Conservation (phyloP, 345 rosid species). For the Syzygium oleosum region DNA sequence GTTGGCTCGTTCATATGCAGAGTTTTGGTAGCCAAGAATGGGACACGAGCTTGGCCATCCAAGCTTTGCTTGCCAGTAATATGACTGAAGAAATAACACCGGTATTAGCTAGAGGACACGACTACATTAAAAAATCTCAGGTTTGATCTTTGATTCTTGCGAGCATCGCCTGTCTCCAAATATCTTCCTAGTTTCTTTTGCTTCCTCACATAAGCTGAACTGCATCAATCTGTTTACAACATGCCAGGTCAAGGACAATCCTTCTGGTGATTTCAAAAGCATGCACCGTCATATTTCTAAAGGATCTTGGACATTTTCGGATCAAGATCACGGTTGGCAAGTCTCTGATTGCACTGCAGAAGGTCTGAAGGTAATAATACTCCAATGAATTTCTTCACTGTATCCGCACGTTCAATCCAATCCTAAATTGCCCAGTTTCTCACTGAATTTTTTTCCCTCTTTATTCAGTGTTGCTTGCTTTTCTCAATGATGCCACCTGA, state of each 20-base stretch:
- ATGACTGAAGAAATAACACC: conserved; percentile 21
- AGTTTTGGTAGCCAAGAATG: conserved; percentile 56
- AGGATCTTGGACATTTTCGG: conserved; percentile 43
- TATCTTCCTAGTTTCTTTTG: background rate
- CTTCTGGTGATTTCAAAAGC: conserved; percentile 25
- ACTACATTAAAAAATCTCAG: conserved; percentile 43
- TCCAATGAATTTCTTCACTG: background rate
- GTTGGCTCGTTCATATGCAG: conserved; percentile 5
- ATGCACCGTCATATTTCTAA: conserved; percentile 39
- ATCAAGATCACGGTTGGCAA: conserved; percentile 46
- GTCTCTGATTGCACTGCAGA: conserved; percentile 41
- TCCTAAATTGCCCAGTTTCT: background rate
- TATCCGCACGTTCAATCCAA: background rate
- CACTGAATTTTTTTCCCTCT: background rate
- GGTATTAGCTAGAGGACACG: conserved; percentile 19
- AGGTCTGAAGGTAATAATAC: conserved; percentile 18
- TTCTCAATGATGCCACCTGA: conserved; percentile 34
- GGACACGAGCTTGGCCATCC: conserved; percentile 40
- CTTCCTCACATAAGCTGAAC: background rate
- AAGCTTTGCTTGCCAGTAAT: conserved; percentile 35
- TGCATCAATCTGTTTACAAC: background rate
- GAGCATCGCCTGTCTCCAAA: background rate
- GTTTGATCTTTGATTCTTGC: conserved; percentile 1
- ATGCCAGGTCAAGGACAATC: conserved; percentile 26
- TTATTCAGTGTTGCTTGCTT: conserved; percentile 29